Percentiles rank a stretch among this genome's conserved stretches.
phyloP scores from a whole-genome alignment of 495 filamentous ascomycete genomes.

The Penicillium diatomitis region DNA sequence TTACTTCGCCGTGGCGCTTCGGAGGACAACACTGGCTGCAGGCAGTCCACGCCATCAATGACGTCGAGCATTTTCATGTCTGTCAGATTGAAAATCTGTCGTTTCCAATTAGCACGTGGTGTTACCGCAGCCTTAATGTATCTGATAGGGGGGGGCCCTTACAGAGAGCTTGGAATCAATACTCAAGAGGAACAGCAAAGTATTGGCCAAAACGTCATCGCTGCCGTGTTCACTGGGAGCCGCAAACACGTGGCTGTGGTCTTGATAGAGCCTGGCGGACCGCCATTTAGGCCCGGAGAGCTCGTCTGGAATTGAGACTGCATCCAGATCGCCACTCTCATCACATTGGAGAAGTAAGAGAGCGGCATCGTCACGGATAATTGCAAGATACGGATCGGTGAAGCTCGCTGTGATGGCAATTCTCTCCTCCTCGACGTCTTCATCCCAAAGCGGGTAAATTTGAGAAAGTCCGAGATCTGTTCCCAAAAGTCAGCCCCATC shows the following conservation, averaged over 20 bases:
- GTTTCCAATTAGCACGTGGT: not conserved
- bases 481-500: not conserved
- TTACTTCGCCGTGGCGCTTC: slow-evolving; percentile 65
- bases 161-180: slow-evolving; percentile 65
- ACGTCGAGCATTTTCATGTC: slow-evolving; percentile 26
- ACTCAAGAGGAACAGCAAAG: slow-evolving; percentile 68
- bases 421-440: slow-evolving; percentile 71
- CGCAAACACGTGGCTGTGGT: slow-evolving; percentile 49
- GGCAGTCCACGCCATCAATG: slow-evolving; percentile 60
- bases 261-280: slow-evolving; percentile 70
- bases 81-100: slow-evolving; percentile 35
- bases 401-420: slow-evolving; percentile 74
- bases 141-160: slow-evolving; percentile 16
- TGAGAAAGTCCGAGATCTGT: slow-evolving; percentile 76
- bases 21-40: slow-evolving; percentile 64
- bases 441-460: slow-evolving; percentile 83
- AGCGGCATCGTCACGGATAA: slow-evolving; percentile 74
- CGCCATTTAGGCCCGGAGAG: slow-evolving; percentile 58
- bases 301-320: slow-evolving; percentile 53
- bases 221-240: slow-evolving; percentile 24
- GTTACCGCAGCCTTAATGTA: not conserved
- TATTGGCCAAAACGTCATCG: slow-evolving; percentile 23
- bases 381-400: slow-evolving; percentile 75
- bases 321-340: slow-evolving; percentile 75
- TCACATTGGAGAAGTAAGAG: slow-evolving; percentile 68